Base-by-base conservation (phyloP, 1,139 yeast species). In the Kodamaea sp. region DNA sequence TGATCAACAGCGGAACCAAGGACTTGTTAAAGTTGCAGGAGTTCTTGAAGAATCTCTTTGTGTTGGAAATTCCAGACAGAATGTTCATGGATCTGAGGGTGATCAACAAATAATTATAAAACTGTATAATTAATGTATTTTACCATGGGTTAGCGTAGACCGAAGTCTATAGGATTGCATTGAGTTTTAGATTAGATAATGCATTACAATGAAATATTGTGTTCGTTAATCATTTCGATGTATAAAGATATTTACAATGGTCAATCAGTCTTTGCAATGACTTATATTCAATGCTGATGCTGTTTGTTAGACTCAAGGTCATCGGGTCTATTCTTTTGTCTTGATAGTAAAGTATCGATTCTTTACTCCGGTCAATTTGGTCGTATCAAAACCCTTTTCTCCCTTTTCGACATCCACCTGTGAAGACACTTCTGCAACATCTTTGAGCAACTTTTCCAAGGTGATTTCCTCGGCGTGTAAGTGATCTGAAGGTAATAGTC, bases 51-150 rank as follows among this genome's bases (percentile, higher is more conserved):
- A 89, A 88, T 10, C 64, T 88, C 37, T 70, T 89, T 12, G 77
- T 79, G 32, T 66, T 89, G 33, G 77, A 69, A 24, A 75, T 84
- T 25, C 95, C 96, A 2, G 95, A 86, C 53, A 67, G 96, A 46
- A 80, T 77, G 56, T 70, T 71, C 27, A 86, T 88, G 87, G 96
- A 89, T 56, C 76, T 89, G 4, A 70, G 95, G 48, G 66, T 61
- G 10, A 22, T 28, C 15, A 15, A 31, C 19, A 18, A 28, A 9
- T 18, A 18, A 18, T 28, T n/a, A n/a, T n/a, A n/a, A n/a, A n/a
- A n/a, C n/a, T n/a, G n/a, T n/a, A n/a, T n/a, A n/a, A n/a, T n/a
- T n/a, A n/a, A n/a, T n/a, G n/a, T n/a, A n/a, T n/a, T n/a, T n/a
- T n/a, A n/a, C n/a, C n/a, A n/a, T n/a, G n/a, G n/a, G n/a, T n/a